Evolutionary conservation across 129 eudicot genomes (phyloP), one percentile per base, ranked within the genome.

Genomic region (Sambucus nigra): DNA sequence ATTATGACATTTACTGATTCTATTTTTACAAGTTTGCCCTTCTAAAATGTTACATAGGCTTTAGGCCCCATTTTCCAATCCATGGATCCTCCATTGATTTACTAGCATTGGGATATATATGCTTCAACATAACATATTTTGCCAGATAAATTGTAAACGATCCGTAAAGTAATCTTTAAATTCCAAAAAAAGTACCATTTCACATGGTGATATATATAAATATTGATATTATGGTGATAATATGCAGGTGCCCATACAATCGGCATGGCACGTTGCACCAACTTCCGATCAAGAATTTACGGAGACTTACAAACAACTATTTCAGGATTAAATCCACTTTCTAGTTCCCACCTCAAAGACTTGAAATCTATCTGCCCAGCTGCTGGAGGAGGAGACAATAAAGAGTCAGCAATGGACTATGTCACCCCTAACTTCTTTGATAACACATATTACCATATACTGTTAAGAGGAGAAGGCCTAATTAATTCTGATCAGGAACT

Each of bases 231-330:
- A 5, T 23, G 33, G 39, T 24, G 15, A 59, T 24, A 18, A 40
- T 29, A 21, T 14, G 63, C 66, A 92, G 99, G 99, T 61, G 94
- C 99, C 5, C 99, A 92, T 60, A 92, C 99, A 16, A 86, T 92
- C 17, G 99, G 99, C 20, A 92, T 60, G 91, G 94, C 95, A 3
- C 80, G 99, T 5, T 92, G 99, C 35, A 76, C 64, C 35, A 92
- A 80, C 41, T 92, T 76, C 78, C 67, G 94, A 61, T 73, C 76
- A 54, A 72, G 99, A 77, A 92, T 92, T 56, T 86, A 92, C 5
- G 96, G 94, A 62, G 99, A 86, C 68, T 79, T 71, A 45, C 46
- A 52, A 60, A 25, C 69, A 51, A 91, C 98, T 0, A n/a, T n/a
- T 35, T 62, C 98, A 12, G 76, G 74, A 0, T 49, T 68, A 58